Evolutionary conservation across 148 eudicot genomes (phyloP).

Genomic region (Drosera capensis): DNA sequence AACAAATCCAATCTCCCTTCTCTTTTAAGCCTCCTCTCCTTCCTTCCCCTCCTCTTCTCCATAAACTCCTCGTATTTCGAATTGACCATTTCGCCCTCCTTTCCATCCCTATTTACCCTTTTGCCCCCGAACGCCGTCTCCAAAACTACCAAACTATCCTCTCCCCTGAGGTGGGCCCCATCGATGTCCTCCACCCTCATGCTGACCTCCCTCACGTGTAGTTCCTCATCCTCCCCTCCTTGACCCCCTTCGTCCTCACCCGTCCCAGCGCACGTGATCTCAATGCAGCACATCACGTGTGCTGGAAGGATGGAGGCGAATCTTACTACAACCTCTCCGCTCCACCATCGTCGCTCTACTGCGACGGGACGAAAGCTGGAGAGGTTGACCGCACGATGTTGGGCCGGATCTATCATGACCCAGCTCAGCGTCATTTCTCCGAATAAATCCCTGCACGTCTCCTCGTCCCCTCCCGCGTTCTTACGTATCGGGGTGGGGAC

Average conservation of each 20-base stretch:
- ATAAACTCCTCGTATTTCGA: slow-evolving; percentile 4
- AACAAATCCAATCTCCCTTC: slow-evolving; percentile 1
- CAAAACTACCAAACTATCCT: slow-evolving; percentile 53
- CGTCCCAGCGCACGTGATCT: slow-evolving; percentile 38
- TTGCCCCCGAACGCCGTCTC: slow-evolving; percentile 21
- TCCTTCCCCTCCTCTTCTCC: slow-evolving; percentile 3
- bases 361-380: slow-evolving; percentile 42
- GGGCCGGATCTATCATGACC: slow-evolving; percentile 35
- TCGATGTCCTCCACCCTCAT: slow-evolving; percentile 49
- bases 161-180: slow-evolving; percentile 39
- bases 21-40: background rate
- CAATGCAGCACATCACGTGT: slow-evolving; percentile 25
- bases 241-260: slow-evolving; percentile 31
- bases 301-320: slow-evolving; percentile 22
- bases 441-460: slow-evolving; percentile 19
- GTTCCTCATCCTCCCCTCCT: slow-evolving; percentile 28
- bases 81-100: slow-evolving; percentile 1
- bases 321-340: slow-evolving; percentile 44
- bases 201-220: slow-evolving; percentile 62
- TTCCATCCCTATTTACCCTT: background rate
- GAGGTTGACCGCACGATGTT: slow-evolving; percentile 23
- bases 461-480: slow-evolving; percentile 23
- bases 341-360: slow-evolving; percentile 57
- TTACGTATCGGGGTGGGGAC: slow-evolving; percentile 21
- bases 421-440: slow-evolving; percentile 46